Evolutionary conservation across 306 rosid species (phyloP), one percentile per base, ranked within the genome.

Genomic region (Rosa multiflora): DNA sequence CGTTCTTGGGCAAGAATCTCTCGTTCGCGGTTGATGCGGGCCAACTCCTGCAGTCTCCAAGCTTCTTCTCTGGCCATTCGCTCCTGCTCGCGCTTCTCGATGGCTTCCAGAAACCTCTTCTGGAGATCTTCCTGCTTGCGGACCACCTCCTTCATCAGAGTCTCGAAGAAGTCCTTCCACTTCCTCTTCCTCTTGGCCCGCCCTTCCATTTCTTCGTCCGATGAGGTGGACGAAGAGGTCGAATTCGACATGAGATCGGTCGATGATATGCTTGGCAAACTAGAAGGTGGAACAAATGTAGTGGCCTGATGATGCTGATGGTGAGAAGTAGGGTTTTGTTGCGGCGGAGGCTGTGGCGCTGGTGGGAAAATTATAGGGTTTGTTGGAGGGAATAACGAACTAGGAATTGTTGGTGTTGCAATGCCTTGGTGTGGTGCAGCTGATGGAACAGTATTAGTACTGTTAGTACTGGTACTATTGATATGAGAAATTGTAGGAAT

Each of bases 81-180:
- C 40, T 93, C 95, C 10, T 79, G 86, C 26, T 95, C 99, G 12
- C 97, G 81, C 37, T 85, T 90, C 85, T 93, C 99, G 0, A 95
- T 82, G 43, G 97, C 93, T 20, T 91, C 97, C 75, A 95, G 75
- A 86, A 95, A 95, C 56, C 87, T 90, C 85, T 74, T 80, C 75
- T 95, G 99, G 68, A 93, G 39, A 32, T 88, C 91, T 79, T 95
- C 99, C 56, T 95, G 99, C 75, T 92, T 93, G 77, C 83, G 87
- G 12, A 90, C 83, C 71, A 95, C 98, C 18, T 93, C 93, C 83
- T 85, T 90, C 89, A 90, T 90, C 12, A 95, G 68, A 20, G 89
- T 88, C 91, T 85, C 87, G 23, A 93, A 91, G 83, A 95, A 95
- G 73, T 90, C 96, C 87, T 88, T 91, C 99, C 98, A 95, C 40